phyloP scores from a whole-genome alignment of 2,329 filamentous ascomycete species.

The Coleophoma cylindrospora region DNA sequence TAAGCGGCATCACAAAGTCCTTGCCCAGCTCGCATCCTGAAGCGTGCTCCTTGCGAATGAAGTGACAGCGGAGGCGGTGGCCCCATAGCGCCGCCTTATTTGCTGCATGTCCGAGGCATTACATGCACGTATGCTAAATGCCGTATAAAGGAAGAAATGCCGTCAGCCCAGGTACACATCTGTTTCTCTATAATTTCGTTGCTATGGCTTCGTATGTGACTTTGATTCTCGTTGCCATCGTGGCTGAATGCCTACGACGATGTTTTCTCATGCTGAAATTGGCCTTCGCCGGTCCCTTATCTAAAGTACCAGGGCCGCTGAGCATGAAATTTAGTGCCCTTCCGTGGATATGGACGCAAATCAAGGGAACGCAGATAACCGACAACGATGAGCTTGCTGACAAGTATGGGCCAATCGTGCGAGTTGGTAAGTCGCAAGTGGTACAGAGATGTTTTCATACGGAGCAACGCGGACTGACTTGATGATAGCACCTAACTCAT shows the following conservation, averaged over 20 bases:
- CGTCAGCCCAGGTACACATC: too few relatives aligned
- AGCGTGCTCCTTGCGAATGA: too few relatives aligned
- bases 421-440: slow-evolving; percentile 6
- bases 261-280: slow-evolving; percentile 1
- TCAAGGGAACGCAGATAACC: slow-evolving; percentile 11
- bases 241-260: slow-evolving; percentile 7
- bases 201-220: background rate
- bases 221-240: slow-evolving; percentile 1
- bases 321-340: slow-evolving; percentile 5
- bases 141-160: too few relatives aligned
- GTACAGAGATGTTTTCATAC: background rate
- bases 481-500: slow-evolving; percentile 6
- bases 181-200: too few relatives aligned
- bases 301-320: slow-evolving; percentile 14
- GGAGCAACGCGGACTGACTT: background rate
- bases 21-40: too few relatives aligned
- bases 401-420: slow-evolving; percentile 14
- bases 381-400: slow-evolving; percentile 2
- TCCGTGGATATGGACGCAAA: slow-evolving; percentile 9
- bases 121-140: too few relatives aligned
- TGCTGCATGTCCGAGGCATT: too few relatives aligned
- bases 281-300: slow-evolving; percentile 12
- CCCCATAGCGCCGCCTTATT: too few relatives aligned
- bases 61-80: too few relatives aligned
- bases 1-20: too few relatives aligned